These are phyloP conservation scores for Vicia faba DNA, from an alignment of 306 rosid species.

Conservation along the genomic window DNA sequence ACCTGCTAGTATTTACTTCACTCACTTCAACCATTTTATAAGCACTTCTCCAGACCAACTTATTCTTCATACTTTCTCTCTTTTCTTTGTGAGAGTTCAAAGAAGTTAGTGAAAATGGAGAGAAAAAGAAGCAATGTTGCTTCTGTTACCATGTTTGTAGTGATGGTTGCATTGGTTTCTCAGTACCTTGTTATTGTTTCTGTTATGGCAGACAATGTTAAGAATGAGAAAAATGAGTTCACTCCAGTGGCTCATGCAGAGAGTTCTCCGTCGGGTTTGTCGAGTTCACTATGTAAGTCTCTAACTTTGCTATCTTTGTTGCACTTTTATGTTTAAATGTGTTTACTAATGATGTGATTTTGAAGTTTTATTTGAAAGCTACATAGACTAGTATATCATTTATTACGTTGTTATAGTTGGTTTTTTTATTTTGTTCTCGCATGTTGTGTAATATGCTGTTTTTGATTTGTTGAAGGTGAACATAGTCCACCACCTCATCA, in stretches of 20 bases:
- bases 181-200: conserved; percentile 55
- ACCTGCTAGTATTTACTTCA: conserved; percentile 80
- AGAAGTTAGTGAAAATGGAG: conserved; percentile 45
- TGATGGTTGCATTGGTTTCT: conserved; percentile 65
- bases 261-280: conserved; percentile 54
- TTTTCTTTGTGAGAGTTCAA: conserved; percentile 12
- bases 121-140: conserved; percentile 45
- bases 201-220: conserved; percentile 46
- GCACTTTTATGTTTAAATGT: conserved; percentile 15
- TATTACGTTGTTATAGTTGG: neutral
- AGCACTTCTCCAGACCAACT: conserved; percentile 39
- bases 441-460: conserved; percentile 17
- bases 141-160: conserved; percentile 51
- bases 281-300: conserved; percentile 43
- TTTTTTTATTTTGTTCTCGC: conserved; percentile 7
- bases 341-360: neutral
- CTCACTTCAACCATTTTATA: conserved; percentile 53
- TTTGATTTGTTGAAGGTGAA: conserved; percentile 45
- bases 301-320: conserved; percentile 30
- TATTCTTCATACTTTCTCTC: conserved; percentile 39
- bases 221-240: conserved; percentile 56
- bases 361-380: conserved; percentile 32
- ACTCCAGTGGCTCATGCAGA: conserved; percentile 38
- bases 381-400: neutral
- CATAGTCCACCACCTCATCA: conserved; percentile 50